phyloP scores from a whole-genome alignment of 306 rosid genomes.

The Quercus wislizeni region DNA sequence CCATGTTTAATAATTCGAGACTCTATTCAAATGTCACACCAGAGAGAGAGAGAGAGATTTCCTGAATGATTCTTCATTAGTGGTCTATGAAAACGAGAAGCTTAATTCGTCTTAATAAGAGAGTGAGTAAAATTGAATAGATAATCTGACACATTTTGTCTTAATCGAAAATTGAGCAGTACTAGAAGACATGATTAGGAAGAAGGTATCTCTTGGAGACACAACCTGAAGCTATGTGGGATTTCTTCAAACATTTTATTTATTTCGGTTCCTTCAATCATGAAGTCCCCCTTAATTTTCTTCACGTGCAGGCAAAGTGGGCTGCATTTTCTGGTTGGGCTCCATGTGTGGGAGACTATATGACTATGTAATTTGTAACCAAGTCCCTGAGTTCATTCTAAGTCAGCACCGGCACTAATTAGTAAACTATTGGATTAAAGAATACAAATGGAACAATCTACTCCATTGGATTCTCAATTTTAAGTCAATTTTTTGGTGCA shows the following conservation, averaged over 20 bases:
- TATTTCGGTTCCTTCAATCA: neutral
- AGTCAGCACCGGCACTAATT: neutral
- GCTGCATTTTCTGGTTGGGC: slow-evolving; percentile 19
- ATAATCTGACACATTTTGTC: slow-evolving; percentile 32
- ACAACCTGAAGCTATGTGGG: slow-evolving; percentile 30
- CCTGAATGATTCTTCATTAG: too few relatives aligned
- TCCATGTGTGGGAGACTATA: neutral
- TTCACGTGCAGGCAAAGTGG: slow-evolving; percentile 45
- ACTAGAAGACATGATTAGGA: neutral
- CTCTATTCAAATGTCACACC: too few relatives aligned
- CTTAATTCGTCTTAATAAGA: slow-evolving; percentile 8
- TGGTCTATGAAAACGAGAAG: slow-evolving; percentile 12
- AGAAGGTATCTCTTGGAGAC: neutral
- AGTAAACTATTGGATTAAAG: neutral
- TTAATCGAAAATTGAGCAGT: neutral
- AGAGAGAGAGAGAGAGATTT: too few relatives aligned
- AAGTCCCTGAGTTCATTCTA: neutral
- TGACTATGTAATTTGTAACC: neutral
- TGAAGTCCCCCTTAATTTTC: slow-evolving; percentile 16
- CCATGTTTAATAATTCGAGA: too few relatives aligned
- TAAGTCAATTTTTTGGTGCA: slow-evolving; percentile 24
- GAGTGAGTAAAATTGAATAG: slow-evolving; percentile 27
- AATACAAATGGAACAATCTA: slow-evolving; percentile 18
- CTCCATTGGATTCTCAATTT: slow-evolving; percentile 24
- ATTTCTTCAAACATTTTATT: neutral